Evolutionary conservation across 192 early-diverging fungal species (phyloP), one percentile per base, ranked within the genome.

Genomic region (Entomortierella parvispora): DNA sequence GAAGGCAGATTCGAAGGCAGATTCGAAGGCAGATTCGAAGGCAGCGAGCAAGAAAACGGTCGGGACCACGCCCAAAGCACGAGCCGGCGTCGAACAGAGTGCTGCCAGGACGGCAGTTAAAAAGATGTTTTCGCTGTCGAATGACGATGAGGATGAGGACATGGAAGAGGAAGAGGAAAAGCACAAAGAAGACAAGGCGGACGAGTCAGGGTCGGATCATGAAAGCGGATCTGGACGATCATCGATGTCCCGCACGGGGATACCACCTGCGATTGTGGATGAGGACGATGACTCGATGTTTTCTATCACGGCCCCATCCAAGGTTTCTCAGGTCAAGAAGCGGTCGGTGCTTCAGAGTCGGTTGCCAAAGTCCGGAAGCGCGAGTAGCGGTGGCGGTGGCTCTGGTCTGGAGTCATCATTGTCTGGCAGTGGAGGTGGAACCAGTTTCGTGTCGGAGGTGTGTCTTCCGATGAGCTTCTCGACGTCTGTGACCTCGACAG

Each of bases 251-350:
- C 10, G 42, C 46, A 69, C n/a, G 43, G 20, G 8, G 45, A 45
- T 65, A 23, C 71, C 71, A 26, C 55, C 63, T 8, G 64, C 51
- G 44, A 55, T 75, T 22, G 58, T 67, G 50, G 58, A 77, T 29
- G 58, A 61, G 10, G 64, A 75, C 26, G 72, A 77, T 18, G 72
- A 77, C 33, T 56, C 60, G 42, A 77, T 77, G 72, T 77, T 77
- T 46, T 62, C 60, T 20, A 77, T 77, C 32, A 63, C 22, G 5
- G 60, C 55, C 1, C 72, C 72, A 17, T 77, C 72, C 40, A 77
- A 77, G 42, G 65, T 68, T 1, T 44, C 65, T n/a, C 59, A 63
- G 47, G 65, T 62, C 26, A 77, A 77, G 65, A 77, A 68, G 44
- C 48, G 65, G 42, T 22, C 32, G 0, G 17, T 33, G 3, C 45